phyloP scores from a whole-genome alignment of 371 early-diverging fungal genomes.

The Apophysomyces sp. region DNA sequence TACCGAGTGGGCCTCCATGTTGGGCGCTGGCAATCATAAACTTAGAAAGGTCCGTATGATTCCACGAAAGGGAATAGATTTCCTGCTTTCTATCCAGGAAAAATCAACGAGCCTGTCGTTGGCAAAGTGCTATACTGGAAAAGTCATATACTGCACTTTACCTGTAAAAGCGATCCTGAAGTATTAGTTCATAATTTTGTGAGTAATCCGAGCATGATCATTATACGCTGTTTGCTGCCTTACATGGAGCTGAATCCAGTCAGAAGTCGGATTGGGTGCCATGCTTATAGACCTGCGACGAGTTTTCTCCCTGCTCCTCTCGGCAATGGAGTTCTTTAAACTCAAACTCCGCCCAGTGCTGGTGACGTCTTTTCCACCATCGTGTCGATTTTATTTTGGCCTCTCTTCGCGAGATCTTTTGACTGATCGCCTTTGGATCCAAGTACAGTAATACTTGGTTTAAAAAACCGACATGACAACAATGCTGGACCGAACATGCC shows the following conservation, averaged over 20 bases:
- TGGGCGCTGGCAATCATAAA: slow-evolving; percentile 82
- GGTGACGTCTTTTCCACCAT: neutral
- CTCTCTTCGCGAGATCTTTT: neutral
- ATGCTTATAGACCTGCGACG: slow-evolving; percentile 14
- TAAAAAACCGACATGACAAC: neutral
- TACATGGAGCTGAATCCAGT: slow-evolving; percentile 55
- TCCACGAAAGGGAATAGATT: slow-evolving; percentile 88
- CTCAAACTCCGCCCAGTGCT: neutral
- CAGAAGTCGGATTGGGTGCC: slow-evolving; percentile 56
- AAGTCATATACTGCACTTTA: slow-evolving; percentile 5
- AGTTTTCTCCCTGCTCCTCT: neutral
- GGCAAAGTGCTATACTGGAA: neutral
- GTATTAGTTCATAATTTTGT: neutral
- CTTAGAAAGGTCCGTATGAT: slow-evolving; percentile 79
- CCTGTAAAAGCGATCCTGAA: slow-evolving; percentile 54
- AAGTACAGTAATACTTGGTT: neutral
- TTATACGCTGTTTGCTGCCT: neutral
- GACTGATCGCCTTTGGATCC: neutral
- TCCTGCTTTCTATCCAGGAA: slow-evolving; percentile 62
- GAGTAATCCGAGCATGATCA: neutral
- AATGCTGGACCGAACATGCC: slow-evolving; percentile 11
- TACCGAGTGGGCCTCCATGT: slow-evolving; percentile 93
- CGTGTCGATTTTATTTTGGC: too few relatives aligned
- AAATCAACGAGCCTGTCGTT: neutral
- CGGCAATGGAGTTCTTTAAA: neutral